Evolutionary conservation across 2,329 filamentous ascomycete genomes (phyloP).

Genomic region (Pseudogymnoascus sp.): DNA sequence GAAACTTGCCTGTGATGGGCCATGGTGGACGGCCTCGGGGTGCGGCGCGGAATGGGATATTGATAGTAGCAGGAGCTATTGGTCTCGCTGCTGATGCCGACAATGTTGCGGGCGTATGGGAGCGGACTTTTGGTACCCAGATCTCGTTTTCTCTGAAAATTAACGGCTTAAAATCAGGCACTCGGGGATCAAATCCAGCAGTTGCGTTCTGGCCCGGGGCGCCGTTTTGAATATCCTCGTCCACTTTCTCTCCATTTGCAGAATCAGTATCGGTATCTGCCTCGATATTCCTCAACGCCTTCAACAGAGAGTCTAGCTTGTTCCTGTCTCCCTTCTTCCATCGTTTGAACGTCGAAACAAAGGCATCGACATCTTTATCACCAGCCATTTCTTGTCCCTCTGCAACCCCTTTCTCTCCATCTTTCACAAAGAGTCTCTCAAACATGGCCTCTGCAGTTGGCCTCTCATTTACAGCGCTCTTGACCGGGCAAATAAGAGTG

Average conservation of each 20-base stretch:
- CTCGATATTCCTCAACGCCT: not conserved
- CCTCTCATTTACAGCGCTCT: not conserved
- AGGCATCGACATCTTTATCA: not conserved
- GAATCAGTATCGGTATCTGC: not conserved
- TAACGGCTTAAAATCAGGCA: not conserved
- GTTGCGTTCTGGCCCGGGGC: not conserved
- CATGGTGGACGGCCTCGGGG: not conserved
- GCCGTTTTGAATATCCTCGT: not conserved
- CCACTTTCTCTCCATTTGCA: not conserved
- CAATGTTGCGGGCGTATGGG: not conserved
- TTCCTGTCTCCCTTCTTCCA: constrained; percentile 2
- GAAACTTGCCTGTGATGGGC: not conserved
- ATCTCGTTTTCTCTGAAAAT: not conserved
- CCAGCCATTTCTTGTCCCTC: not conserved
- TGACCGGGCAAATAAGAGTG: not conserved
- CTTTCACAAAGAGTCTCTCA: not conserved
- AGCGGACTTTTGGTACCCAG: not conserved
- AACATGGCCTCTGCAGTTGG: not conserved
- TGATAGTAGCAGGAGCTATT: not conserved
- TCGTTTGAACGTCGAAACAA: not conserved
- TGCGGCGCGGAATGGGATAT: not conserved
- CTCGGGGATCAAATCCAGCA: not conserved
- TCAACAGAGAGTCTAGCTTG: not conserved
- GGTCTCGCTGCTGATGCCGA: not conserved
- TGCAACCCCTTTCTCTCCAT: not conserved